These are phyloP conservation scores for Fusarium oligoseptatum DNA, from an alignment of 2,329 filamentous ascomycete species.

Conservation along the genomic window DNA sequence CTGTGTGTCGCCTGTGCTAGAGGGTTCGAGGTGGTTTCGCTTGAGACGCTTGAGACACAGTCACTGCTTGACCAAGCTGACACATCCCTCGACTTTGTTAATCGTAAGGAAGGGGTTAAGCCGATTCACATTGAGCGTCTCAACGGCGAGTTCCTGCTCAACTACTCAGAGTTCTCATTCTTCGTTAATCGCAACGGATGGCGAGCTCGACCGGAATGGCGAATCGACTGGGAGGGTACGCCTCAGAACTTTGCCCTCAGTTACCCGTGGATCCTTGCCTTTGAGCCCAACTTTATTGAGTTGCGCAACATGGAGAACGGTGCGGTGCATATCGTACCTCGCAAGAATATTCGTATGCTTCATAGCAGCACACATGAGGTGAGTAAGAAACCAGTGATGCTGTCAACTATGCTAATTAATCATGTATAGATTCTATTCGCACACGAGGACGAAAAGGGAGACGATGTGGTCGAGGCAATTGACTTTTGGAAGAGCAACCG, in stretches of 20 bases:
- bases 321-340: constrained; percentile 94
- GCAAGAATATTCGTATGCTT: constrained; percentile 96
- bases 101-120: constrained; percentile 90
- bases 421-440: constrained; percentile 89
- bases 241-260: constrained; percentile 94
- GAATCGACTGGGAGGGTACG: constrained; percentile 96
- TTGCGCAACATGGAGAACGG: constrained; percentile 95
- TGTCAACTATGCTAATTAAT: constrained; percentile 37
- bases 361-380: constrained; percentile 98
- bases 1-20: constrained; percentile 95
- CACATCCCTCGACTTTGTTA: constrained; percentile 97
- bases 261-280: constrained; percentile 96
- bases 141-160: constrained; percentile 96
- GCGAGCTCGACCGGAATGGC: constrained; percentile 96
- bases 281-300: constrained; percentile 98
- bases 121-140: constrained; percentile 98
- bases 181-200: constrained; percentile 99
- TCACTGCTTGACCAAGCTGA: constrained; percentile 97
- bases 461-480: constrained; percentile 92
- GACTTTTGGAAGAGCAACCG: constrained; percentile 91
- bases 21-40: constrained; percentile 95
- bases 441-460: constrained; percentile 94
- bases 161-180: constrained; percentile 99
- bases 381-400: constrained; percentile 40
- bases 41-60: constrained; percentile 98